These are phyloP conservation scores for Diaporthe velutina DNA, from an alignment of 2,329 filamentous ascomycete genomes.

Conservation along the genomic window DNA sequence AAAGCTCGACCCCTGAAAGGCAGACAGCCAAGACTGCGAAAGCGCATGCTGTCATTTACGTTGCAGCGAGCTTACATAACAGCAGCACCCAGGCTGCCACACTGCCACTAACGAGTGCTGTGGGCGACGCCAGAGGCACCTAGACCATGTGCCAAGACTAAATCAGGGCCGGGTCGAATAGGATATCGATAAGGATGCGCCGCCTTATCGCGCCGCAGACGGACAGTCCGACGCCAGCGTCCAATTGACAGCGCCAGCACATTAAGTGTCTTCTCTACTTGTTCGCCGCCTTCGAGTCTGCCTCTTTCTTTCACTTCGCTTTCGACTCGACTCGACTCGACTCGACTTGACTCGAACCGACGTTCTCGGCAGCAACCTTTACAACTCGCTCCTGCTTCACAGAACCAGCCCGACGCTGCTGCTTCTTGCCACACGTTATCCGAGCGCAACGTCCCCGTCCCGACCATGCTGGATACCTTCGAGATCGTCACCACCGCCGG, in stretches of 20 bases:
- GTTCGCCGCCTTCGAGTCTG: not conserved
- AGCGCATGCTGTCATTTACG: conserved; percentile 34
- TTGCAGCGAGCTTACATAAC: conserved; percentile 23
- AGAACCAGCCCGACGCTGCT: not conserved
- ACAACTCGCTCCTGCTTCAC: not conserved
- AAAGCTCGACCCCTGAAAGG: conserved; percentile 29
- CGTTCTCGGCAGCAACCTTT: not conserved
- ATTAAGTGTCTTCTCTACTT: not conserved
- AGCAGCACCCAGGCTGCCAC: not conserved
- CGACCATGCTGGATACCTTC: conserved; percentile 91
- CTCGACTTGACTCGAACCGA: not conserved
- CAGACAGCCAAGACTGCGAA: conserved; percentile 7
- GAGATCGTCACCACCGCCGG: conserved; percentile 97
- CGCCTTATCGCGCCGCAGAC: conserved; percentile 26
- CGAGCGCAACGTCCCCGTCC: not conserved
- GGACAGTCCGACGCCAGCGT: conserved; percentile 22
- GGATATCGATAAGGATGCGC: conserved; percentile 22
- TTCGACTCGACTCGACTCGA: not conserved
- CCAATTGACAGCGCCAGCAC: conserved; percentile 25
- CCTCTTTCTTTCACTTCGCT: conserved; percentile 1
- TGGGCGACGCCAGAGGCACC: not conserved
- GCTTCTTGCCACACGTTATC: not conserved
- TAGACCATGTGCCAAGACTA: conserved; percentile 3
- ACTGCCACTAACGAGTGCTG: not conserved
- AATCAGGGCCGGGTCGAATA: not conserved